Evolutionary conservation across 2,329 filamentous ascomycete genomes (phyloP).

Genomic region (Diplocarpon rosae): DNA sequence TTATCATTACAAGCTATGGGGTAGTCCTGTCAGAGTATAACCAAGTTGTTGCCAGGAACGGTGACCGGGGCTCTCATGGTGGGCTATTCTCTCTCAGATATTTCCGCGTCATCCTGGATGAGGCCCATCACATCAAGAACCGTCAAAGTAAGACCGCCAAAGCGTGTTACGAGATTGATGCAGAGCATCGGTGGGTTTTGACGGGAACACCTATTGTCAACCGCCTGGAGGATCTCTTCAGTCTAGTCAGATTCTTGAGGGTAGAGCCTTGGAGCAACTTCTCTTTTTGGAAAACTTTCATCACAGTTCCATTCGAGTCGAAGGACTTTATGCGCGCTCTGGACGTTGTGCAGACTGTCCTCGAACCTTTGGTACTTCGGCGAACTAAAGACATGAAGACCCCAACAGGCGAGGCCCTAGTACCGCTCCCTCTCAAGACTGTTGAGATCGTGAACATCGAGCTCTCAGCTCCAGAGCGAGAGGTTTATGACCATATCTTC

Average conservation of each 20-base stretch:
- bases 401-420: slow-evolving; percentile 69
- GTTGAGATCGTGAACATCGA: slow-evolving; percentile 84
- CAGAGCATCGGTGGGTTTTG: slow-evolving; percentile 81
- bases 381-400: slow-evolving; percentile 98
- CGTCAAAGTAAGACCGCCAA: slow-evolving; percentile 85
- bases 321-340: slow-evolving; percentile 88
- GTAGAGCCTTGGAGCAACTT: slow-evolving; percentile 99
- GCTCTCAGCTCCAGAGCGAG: slow-evolving; percentile 71
- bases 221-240: slow-evolving; percentile 87
- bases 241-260: slow-evolving; percentile 78
- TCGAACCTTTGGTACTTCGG: slow-evolving; percentile 90
- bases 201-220: slow-evolving; percentile 98
- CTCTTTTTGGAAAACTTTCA: slow-evolving; percentile 98
- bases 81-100: slow-evolving; percentile 90
- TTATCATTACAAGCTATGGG: slow-evolving; percentile 93
- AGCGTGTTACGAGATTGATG: slow-evolving; percentile 83
- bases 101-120: slow-evolving; percentile 89
- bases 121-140: slow-evolving; percentile 89
- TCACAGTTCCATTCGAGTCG: slow-evolving; percentile 92
- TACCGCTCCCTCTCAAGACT: slow-evolving; percentile 69
- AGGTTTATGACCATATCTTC: slow-evolving; percentile 88
- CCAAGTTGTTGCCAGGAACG: slow-evolving; percentile 55
- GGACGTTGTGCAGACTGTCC: slow-evolving; percentile 91
- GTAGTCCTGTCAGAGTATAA: slow-evolving; percentile 83
- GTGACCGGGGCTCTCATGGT: slow-evolving; percentile 52